Evolutionary conservation across 2,329 filamentous ascomycete genomes (phyloP).

Genomic region (Trichophyton simii): DNA sequence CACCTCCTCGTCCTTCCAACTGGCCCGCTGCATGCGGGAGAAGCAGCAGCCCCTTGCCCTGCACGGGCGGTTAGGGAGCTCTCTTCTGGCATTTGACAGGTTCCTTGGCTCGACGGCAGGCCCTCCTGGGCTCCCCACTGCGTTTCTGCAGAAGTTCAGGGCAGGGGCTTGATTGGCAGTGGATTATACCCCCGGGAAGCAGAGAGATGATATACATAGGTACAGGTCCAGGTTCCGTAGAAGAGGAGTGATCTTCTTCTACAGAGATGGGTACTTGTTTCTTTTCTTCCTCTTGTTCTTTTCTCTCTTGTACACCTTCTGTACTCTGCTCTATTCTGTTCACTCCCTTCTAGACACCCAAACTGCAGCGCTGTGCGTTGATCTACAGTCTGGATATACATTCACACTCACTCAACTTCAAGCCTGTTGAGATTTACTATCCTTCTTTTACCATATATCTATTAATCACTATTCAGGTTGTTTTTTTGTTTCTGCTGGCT

Average conservation of each 20-base stretch:
- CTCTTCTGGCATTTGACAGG: conserved; percentile 1
- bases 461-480: not conserved
- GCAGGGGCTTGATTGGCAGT: not conserved
- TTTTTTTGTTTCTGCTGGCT: not conserved
- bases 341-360: not conserved
- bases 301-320: not conserved
- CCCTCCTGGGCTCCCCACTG: not conserved
- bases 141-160: not conserved
- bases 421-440: not conserved
- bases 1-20: not conserved
- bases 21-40: not conserved
- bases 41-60: not conserved
- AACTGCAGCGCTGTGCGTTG: conserved; percentile 1
- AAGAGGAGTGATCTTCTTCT: not conserved
- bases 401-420: not conserved
- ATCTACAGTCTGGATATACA: not conserved
- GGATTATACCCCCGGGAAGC: not conserved
- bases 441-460: not conserved
- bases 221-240: not conserved
- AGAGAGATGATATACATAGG: not conserved
- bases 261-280: not conserved
- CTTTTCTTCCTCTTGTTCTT: not conserved
- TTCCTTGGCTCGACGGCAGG: too few relatives aligned
- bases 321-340: not conserved
- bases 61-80: not conserved